Evolutionary conservation across 2,329 filamentous ascomycete genomes (phyloP), one percentile per base, ranked within the genome.

Genomic region (Epichloe brachyelytri): DNA sequence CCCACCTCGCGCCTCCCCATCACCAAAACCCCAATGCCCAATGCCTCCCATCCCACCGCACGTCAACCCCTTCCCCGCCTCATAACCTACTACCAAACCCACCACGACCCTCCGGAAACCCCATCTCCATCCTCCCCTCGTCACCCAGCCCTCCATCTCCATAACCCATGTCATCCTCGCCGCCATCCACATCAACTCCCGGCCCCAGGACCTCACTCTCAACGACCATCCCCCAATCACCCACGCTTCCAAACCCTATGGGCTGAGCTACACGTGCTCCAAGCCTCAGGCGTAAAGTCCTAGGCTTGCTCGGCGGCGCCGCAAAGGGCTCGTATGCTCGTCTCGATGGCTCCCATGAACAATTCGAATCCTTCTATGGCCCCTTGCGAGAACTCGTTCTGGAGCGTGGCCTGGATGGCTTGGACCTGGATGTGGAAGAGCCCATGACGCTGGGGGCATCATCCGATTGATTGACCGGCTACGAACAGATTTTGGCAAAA

Each of bases 231-330:
- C 74, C 87, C 87, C 0, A 69, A 77, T n/a, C 70, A 86, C 58
- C 66, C 78, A 4, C 77, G 80, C 56, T 91, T 85, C 66, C 71
- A 78, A 34, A 79, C 80, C 1, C 74, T 95, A 37, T 96, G 89
- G 88, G 77, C 77, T 20, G 90, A 96, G 65, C 78, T 88, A 8
- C 75, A 77, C 7, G 71, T 82, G 55, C 70, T 95, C 5, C 85
- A 93, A 64, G 77, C 77, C 2, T 75, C 76, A 6, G 88, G 88
- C 41, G 75, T 95, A 55, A 88, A 59, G 80, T 95, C 12, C 75
- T 95, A 63, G 87, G 80, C 50, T 93, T 96, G 86, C 73, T 95
- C 2, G 90, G 90, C 39, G 90, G 90, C 15, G 88, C 89, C 2
- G 88, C 88, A 0, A 76, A 77, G 53, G 90, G 89, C 11, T 85